phyloP scores from a whole-genome alignment of 352 stramenopile genomes.

The Phytophthora palmivora region DNA sequence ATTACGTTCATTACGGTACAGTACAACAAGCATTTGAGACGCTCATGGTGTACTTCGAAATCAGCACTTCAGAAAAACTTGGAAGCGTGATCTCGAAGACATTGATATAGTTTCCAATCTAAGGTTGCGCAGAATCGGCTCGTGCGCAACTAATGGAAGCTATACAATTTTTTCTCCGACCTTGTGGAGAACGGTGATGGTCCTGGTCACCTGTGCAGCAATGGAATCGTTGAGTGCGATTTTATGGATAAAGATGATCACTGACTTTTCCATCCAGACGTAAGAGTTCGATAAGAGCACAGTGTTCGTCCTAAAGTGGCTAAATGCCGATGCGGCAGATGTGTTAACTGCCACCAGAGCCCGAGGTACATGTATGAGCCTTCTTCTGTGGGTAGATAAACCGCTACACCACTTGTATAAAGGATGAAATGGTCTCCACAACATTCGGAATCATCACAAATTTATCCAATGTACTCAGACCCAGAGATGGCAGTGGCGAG shows the following conservation, averaged over 20 bases:
- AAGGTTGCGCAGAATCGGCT: slow-evolving; percentile 46
- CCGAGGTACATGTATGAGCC: too few species aligned
- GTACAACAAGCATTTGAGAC: slow-evolving; percentile 43
- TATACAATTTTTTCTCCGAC: slow-evolving; percentile 39
- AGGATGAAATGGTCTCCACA: too few species aligned
- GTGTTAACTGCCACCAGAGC: too few species aligned
- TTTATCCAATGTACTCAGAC: too few species aligned
- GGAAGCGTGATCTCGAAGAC: slow-evolving; percentile 46
- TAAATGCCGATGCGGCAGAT: too few species aligned
- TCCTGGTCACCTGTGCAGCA: slow-evolving; percentile 14
- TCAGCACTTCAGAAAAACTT: slow-evolving; percentile 46
- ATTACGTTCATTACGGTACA: slow-evolving; percentile 13
- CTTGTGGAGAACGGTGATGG: slow-evolving; percentile 14
- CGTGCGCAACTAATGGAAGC: slow-evolving; percentile 32
- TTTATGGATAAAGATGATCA: slow-evolving; percentile 37
- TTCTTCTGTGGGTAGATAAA: too few species aligned
- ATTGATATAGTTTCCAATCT: slow-evolving; percentile 27
- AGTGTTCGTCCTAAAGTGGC: slow-evolving; percentile 1
- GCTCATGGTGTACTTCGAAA: slow-evolving; percentile 42
- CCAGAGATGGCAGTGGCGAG: too few species aligned
- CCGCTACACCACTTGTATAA: too few species aligned
- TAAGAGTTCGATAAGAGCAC: slow-evolving; percentile 30
- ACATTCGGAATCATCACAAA: too few species aligned
- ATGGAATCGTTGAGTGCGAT: slow-evolving; percentile 29
- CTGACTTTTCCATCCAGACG: slow-evolving; percentile 26